Evolutionary conservation across 352 stramenopile genomes (phyloP), one percentile per base, ranked within the genome.

Genomic region (Phytophthora quininea): DNA sequence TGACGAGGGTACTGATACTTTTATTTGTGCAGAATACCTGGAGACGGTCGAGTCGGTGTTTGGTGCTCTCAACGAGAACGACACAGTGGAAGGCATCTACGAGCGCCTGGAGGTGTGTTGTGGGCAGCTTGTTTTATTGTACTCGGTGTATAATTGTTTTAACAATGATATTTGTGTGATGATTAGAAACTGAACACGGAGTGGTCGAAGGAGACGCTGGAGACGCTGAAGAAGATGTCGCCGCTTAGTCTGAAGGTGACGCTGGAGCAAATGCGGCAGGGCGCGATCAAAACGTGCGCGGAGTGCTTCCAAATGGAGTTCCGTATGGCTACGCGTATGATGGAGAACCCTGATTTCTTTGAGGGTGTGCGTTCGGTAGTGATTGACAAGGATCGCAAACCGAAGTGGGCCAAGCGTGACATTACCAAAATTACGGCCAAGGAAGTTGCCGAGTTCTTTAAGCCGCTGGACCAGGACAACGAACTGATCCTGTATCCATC

Each of bases 251-350:
- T 98, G 24, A 98, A 98, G 77, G 80, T 99, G 3, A 98, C 97
- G 35, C 77, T 98, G 58, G 88, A 98, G 71, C 90, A 97, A 70
- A 90, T 99, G 80, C 89, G 86, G 50, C 91, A 97, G 69, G 96
- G 93, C 33, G 79, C 83, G 3, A 70, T 74, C 37, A 91, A 96
- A 69, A 89, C 72, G 45, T 86, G 97, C 48, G 84, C 82, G 33
- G 92, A 98, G 71, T 97, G 87, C 69, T 94, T 99, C 59, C 77
- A 98, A 71, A 98, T 99, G 93, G 97, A 99, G 76, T 98, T 91
- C 78, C 85, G 86, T 35, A 80, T 94, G 55, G 83, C 86, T 59
- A 77, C 79, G 49, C 85, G 89, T 62, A 95, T 98, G 80, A 85
- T 94, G 68, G 83, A 93, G 54, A 93, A 90, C 62, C 68, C 77